These are phyloP conservation scores for Senecio squalidus DNA, from an alignment of 140 eudicot genomes.

Conservation along the genomic window DNA sequence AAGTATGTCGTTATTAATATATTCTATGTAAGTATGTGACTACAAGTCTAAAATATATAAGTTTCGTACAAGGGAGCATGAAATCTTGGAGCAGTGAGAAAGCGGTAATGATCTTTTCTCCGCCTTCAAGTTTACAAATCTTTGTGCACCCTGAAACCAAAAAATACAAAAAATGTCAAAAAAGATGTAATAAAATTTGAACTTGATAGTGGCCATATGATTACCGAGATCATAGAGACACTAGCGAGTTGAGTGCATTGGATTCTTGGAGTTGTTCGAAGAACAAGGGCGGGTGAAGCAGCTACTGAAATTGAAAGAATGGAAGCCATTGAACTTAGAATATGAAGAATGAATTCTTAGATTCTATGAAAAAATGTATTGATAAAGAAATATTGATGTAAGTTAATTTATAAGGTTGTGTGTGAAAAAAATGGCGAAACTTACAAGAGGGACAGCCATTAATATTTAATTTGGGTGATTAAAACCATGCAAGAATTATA, in stretches of 20 bases:
- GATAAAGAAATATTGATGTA: background rate
- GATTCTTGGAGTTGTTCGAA: slow-evolving; percentile 7
- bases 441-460: slow-evolving; percentile 19
- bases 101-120: slow-evolving; percentile 21
- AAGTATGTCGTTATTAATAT: no score
- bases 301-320: slow-evolving; percentile 29
- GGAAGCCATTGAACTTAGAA: slow-evolving; percentile 35
- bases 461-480: slow-evolving; percentile 23
- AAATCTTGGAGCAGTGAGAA: slow-evolving; percentile 32
- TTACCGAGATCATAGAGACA: slow-evolving; percentile 29
- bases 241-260: slow-evolving; percentile 23
- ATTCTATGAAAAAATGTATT: background rate
- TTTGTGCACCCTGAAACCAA: slow-evolving; percentile 30
- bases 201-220: background rate
- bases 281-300: slow-evolving; percentile 18
- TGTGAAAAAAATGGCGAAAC: slow-evolving; percentile 15
- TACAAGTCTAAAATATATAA: background rate
- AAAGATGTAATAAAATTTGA: background rate
- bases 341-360: background rate
- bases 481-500: slow-evolving; percentile 34
- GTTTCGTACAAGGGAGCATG: slow-evolving; percentile 42
- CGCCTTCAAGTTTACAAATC: slow-evolving; percentile 30
- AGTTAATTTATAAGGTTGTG: slow-evolving; percentile 11
- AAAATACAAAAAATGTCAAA: background rate
- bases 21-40: no score